phyloP scores from a whole-genome alignment of 2,329 filamentous ascomycete species.

The Amauroascus niger region DNA sequence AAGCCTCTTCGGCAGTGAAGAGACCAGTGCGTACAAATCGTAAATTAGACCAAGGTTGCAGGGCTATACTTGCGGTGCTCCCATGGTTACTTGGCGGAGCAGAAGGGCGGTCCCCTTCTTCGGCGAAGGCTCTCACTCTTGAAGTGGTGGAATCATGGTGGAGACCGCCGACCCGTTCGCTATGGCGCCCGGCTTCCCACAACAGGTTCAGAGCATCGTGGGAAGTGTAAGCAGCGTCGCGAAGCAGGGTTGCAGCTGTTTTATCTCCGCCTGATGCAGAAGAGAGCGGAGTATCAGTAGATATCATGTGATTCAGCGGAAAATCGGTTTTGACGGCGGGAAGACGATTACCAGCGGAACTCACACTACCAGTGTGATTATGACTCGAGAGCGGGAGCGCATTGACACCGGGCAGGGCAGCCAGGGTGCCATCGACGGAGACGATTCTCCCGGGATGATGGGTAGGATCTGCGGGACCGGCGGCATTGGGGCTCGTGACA shows the following conservation, averaged over 20 bases:
- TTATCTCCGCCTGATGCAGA: conserved; percentile 13
- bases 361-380: background rate
- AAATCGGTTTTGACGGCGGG: background rate
- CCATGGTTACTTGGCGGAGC: conserved; percentile 13
- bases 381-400: background rate
- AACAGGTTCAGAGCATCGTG: conserved; percentile 19
- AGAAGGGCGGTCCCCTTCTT: conserved; percentile 8
- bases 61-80: conserved; percentile 40
- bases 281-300: conserved; percentile 1
- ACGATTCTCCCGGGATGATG: background rate
- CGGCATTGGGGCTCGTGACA: background rate
- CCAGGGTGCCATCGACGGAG: conserved; percentile 1
- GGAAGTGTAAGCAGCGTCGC: conserved; percentile 19
- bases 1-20: conserved; percentile 79
- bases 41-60: conserved; percentile 71
- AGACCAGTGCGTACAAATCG: conserved; percentile 82
- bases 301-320: conserved; percentile 7
- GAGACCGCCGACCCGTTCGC: conserved; percentile 13
- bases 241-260: conserved; percentile 17
- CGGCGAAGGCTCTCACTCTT: conserved; percentile 1
- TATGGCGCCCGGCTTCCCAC: conserved; percentile 19
- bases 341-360: background rate
- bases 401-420: conserved; percentile 2
- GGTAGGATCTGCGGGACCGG: conserved; percentile 2
- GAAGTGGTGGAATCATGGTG: conserved; percentile 1